Conservation (phyloP, 352 stramenopile species). For the Pythium phragmiticola region DNA sequence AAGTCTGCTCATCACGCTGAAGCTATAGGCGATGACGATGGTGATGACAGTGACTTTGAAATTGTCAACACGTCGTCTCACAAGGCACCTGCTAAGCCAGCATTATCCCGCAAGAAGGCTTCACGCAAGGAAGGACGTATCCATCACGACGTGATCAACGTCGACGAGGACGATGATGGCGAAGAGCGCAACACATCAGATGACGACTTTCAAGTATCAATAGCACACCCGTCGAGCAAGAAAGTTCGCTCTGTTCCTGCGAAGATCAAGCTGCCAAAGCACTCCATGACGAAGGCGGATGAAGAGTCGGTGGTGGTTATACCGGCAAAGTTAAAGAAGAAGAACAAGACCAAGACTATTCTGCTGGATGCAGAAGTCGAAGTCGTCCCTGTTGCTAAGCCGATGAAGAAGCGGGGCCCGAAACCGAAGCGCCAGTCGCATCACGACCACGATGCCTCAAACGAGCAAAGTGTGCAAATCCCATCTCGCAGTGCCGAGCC, state of each 20-base stretch:
- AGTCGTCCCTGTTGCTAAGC: neutral
- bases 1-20: neutral
- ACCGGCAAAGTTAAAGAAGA: constrained; percentile 13
- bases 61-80: constrained; percentile 6
- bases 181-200: neutral
- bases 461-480: neutral
- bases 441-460: neutral
- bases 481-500: neutral
- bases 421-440: constrained; percentile 5
- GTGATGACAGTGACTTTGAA: constrained; percentile 18
- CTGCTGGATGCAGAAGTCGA: neutral
- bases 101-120: constrained; percentile 15
- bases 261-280: constrained; percentile 7
- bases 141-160: constrained; percentile 15
- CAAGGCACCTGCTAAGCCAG: constrained; percentile 8
- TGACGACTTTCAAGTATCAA: constrained; percentile 9
- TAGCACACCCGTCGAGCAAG: neutral
- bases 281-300: neutral
- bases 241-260: neutral
- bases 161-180: constrained; percentile 20
- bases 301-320: neutral
- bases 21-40: constrained; percentile 17
- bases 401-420: constrained; percentile 13
- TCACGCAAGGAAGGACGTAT: constrained; percentile 26
- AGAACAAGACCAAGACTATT: constrained; percentile 5